phyloP scores from a whole-genome alignment of 768 basidiomycete species.

The Amanita polypyramis region DNA sequence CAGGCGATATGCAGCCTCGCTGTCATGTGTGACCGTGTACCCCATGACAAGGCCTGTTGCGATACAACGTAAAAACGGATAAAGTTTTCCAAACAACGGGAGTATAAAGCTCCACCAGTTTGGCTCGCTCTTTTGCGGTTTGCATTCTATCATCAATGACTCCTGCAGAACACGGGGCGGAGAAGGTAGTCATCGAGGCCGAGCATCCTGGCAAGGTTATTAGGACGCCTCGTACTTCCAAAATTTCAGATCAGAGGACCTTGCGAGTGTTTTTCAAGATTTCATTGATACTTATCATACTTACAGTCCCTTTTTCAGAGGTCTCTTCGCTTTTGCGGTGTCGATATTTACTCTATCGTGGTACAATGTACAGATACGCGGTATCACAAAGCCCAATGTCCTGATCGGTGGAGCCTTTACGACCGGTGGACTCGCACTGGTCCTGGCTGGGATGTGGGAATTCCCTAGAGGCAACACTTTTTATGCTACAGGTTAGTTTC shows the following conservation, averaged over 20 bases:
- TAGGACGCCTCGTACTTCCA: not conserved
- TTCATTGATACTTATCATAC: no score
- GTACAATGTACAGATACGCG: constrained; percentile 51
- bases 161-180: not conserved
- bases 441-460: constrained; percentile 86
- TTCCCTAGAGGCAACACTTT: constrained; percentile 67
- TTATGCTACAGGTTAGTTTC: constrained; percentile 60
- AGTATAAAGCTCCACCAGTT: not conserved
- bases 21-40: no score
- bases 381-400: constrained; percentile 48
- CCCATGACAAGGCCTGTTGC: no score
- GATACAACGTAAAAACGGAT: no score
- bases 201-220: not conserved
- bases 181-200: not conserved
- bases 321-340: constrained; percentile 75
- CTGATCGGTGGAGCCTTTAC: constrained; percentile 83
- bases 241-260: constrained; percentile 46
- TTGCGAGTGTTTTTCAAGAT: no score
- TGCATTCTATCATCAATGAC: not conserved
- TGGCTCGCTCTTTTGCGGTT: not conserved
- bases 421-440: constrained; percentile 75
- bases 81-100: no score
- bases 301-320: constrained; percentile 31
- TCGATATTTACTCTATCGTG: constrained; percentile 74
- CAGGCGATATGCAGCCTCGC: no score